These are phyloP conservation scores for Arachnomyces sp. DNA, from an alignment of 2,329 filamentous ascomycete genomes.

Conservation along the genomic window DNA sequence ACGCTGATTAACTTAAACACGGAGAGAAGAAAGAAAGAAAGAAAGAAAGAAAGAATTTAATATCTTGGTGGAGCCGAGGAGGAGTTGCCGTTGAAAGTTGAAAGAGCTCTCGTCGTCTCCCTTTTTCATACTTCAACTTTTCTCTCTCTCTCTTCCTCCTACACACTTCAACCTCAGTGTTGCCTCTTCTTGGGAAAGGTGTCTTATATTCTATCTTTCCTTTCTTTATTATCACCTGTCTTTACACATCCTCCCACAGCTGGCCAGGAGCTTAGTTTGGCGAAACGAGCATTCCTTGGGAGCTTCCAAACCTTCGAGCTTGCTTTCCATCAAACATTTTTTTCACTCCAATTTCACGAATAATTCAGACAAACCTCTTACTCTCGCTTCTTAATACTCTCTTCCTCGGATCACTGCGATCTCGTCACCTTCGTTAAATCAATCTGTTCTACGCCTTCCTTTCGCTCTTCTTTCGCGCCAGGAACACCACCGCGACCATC, in stretches of 20 bases:
- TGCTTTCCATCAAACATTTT: not conserved
- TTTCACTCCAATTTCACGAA: too few relatives aligned
- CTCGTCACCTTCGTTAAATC: too few relatives aligned
- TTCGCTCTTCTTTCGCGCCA: not conserved
- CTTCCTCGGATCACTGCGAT: too few relatives aligned
- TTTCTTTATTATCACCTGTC: conserved; percentile 5
- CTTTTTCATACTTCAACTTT: not conserved
- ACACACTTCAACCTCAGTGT: not conserved
- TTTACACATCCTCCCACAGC: not conserved
- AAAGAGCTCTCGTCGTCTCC: too few relatives aligned
- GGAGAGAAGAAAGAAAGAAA: not conserved
- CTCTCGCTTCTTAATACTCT: conserved; percentile 3
- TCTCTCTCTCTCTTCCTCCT: not conserved
- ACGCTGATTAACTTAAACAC: too few relatives aligned
- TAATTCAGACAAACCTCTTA: conserved; percentile 1
- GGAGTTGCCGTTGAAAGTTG: conserved; percentile 1
- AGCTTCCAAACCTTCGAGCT: not conserved
- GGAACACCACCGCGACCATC: not conserved
- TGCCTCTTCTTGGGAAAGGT: not conserved
- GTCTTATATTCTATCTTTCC: conserved; percentile 3
- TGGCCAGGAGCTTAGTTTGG: conserved; percentile 1
- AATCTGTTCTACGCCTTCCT: too few relatives aligned
- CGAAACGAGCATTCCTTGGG: not conserved
- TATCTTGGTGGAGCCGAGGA: not conserved
- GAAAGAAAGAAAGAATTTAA: not conserved